Base-by-base conservation (phyloP, 306 rosid species). In the Macrotyloma uniflorum region DNA sequence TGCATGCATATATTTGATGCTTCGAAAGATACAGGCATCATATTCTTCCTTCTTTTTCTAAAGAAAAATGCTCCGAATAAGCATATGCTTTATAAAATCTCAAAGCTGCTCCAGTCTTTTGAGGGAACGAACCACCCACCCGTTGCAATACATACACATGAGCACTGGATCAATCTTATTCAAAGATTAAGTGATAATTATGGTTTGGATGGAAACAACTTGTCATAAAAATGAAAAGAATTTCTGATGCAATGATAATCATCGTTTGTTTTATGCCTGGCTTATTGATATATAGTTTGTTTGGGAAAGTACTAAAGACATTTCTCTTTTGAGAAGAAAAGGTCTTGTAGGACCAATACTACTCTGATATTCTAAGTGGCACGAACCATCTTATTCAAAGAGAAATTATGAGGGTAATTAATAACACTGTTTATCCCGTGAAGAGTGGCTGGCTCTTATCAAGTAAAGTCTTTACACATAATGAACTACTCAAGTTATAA, bases 361-460 rank as follows among this genome's bases (percentile, higher is more conserved):
- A 72, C 68, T 47, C 4, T 36, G 20, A 32, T 35, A 40, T 76
- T 76, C 26, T 35, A 76, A 49, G 33, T 33, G 32, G 62, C 30
- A 49, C 1, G 14, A 42, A 42, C 74, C 42, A 65, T 76, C 38
- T 76, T 76, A 65, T 76, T 76, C 74, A 67, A 65, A 76, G 9
- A 51, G 20, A 76, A 62, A 65, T 50, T 11, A 66, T 45, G 24
- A 77, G 54, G 24, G 80, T 83, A 30, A 30, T 61, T 30, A 74
- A 54, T 24, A 16, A 80, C 57, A 65, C 66, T 86, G 64, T 35
- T 70, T 59, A 53, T 40, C 74, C 88, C 84, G 80, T 76, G 84
- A 86, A 79, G 88, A 69, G 67, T 70, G 85, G 63, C 42, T 57
- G 58, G 59, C 72, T 58, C 18, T 40, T 11, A 66, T 68, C 54